Conservation (phyloP, 164 flowering plant species). For the Annona squamosa region DNA sequence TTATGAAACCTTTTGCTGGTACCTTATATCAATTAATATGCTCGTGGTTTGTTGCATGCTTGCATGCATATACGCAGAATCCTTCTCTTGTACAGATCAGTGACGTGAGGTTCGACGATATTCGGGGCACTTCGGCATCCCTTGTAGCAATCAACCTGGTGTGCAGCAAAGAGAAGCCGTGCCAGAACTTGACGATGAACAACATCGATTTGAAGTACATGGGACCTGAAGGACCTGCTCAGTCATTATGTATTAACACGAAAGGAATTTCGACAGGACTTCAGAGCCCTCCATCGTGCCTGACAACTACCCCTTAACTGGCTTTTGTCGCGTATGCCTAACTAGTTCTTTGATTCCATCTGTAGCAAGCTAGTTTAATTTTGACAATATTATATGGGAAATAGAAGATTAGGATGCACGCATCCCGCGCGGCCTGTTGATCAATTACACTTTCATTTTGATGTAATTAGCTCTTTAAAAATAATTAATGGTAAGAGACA, state of each 20-base stretch:
- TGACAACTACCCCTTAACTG: not conserved
- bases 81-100: conserved; percentile 18
- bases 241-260: conserved; percentile 8
- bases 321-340: no score
- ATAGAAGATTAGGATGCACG: no score
- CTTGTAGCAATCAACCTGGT: conserved; percentile 9
- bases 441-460: no score
- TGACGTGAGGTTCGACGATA: conserved; percentile 14
- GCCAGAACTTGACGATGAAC: conserved; percentile 11
- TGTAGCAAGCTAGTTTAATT: no score
- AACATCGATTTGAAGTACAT: conserved; percentile 19
- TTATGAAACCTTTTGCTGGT: no score
- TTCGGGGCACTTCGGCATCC: conserved; percentile 20
- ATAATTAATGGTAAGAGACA: no score
- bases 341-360: no score
- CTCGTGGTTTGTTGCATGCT: no score
- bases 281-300: conserved; percentile 10
- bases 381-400: no score
- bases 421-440: no score
- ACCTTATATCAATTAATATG: no score
- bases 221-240: conserved; percentile 11
- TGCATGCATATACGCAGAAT: not conserved
- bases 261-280: not conserved
- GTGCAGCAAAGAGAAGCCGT: conserved; percentile 17
- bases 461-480: no score